phyloP scores from a whole-genome alignment of 2,329 filamentous ascomycete genomes.

The Fusarium illudens region DNA sequence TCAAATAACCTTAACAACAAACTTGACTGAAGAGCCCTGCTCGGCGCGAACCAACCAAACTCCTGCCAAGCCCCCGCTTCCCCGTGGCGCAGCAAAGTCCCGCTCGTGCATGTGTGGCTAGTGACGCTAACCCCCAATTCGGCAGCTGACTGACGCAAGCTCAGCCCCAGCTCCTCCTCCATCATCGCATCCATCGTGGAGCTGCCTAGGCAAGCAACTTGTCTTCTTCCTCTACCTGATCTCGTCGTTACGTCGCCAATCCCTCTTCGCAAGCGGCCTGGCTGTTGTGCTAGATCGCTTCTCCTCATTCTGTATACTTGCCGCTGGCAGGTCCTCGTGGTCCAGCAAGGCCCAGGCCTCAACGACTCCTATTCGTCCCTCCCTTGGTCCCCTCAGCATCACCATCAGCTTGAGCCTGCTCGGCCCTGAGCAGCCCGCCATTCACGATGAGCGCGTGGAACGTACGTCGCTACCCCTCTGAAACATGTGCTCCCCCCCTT shows the following conservation, averaged over 20 bases:
- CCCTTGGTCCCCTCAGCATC: background rate
- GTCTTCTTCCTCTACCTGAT: conserved; percentile 14
- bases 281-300: background rate
- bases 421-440: conserved; percentile 27
- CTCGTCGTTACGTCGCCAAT: conserved; percentile 10
- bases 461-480: conserved; percentile 40
- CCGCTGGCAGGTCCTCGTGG: conserved; percentile 26
- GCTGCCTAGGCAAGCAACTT: conserved; percentile 30
- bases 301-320: background rate
- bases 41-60: background rate
- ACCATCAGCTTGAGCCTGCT: conserved; percentile 12
- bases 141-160: conserved; percentile 40
- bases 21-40: background rate
- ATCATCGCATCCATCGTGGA: conserved; percentile 37
- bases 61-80: conserved; percentile 1
- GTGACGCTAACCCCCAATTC: background rate
- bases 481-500: background rate
- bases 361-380: conserved; percentile 9
- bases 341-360: conserved; percentile 8
- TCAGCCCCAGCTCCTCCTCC: conserved; percentile 32
- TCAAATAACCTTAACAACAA: background rate
- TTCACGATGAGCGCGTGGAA: conserved; percentile 53
- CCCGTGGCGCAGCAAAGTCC: conserved; percentile 17
- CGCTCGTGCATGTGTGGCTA: conserved; percentile 25
- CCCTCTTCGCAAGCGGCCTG: background rate